Percentiles rank a stretch among this genome's conserved stretches.
Evolutionary conservation across 768 basidiomycete genomes (phyloP).

Genomic region (Hygrophorus russula): DNA sequence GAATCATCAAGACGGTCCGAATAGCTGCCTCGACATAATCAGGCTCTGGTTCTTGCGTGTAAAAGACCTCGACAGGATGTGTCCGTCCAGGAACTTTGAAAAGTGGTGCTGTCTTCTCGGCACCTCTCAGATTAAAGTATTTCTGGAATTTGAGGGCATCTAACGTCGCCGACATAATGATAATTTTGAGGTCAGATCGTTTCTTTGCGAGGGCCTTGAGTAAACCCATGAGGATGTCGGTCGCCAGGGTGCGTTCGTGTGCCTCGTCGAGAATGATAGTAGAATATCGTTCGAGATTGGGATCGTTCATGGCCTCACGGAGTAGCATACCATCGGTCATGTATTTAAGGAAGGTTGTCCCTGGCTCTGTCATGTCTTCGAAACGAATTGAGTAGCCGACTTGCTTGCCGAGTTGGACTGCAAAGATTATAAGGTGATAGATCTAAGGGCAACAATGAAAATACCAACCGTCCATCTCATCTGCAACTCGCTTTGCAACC

Average conservation of each 20-base stretch:
- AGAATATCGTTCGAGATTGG: slow-evolving; percentile 78
- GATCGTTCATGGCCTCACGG: slow-evolving; percentile 98
- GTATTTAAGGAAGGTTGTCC: slow-evolving; percentile 94
- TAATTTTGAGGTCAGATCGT: slow-evolving; percentile 87
- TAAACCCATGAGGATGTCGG: slow-evolving; percentile 97
- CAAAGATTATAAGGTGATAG: slow-evolving; percentile 6
- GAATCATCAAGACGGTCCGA: slow-evolving; percentile 93
- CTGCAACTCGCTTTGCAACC: slow-evolving; percentile 95
- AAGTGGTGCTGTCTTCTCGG: slow-evolving; percentile 46
- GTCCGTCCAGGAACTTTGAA: slow-evolving; percentile 91
- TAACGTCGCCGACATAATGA: slow-evolving; percentile 97
- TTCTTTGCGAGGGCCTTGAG: slow-evolving; percentile 75
- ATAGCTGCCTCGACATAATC: slow-evolving; percentile 98
- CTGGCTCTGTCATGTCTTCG: slow-evolving; percentile 88
- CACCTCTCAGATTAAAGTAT: slow-evolving; percentile 58
- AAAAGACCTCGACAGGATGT: slow-evolving; percentile 93
- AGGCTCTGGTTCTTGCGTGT: slow-evolving; percentile 84
- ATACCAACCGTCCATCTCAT: slow-evolving; percentile 92
- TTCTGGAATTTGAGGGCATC: slow-evolving; percentile 95
- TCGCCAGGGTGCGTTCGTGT: slow-evolving; percentile 95
- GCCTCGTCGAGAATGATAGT: slow-evolving; percentile 99
- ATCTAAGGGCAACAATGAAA: neutral
- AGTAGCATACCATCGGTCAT: slow-evolving; percentile 99
- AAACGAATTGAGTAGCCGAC: slow-evolving; percentile 99
- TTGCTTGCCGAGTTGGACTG: slow-evolving; percentile 86